Evolutionary conservation across 306 rosid genomes (phyloP).

Genomic region (Lagenaria siceraria): DNA sequence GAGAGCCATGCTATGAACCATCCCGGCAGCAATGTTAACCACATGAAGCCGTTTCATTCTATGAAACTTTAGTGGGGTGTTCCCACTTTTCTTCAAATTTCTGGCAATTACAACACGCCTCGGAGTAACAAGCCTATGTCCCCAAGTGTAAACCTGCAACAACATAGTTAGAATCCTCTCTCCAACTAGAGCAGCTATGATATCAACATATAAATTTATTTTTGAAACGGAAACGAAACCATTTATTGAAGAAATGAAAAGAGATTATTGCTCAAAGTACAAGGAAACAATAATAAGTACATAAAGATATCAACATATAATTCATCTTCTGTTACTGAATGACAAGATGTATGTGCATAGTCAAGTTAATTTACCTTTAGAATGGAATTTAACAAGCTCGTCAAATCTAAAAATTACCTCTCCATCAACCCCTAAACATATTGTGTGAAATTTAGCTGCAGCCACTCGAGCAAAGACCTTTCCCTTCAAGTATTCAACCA

Average conservation of each 20-base stretch:
- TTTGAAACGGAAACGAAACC: too few species aligned
- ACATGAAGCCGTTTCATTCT: constrained; percentile 66
- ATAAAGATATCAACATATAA: too few species aligned
- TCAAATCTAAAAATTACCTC: constrained; percentile 48
- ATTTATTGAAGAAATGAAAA: too few species aligned
- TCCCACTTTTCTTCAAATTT: constrained; percentile 82
- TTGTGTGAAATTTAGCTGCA: constrained; percentile 81
- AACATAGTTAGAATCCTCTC: not conserved
- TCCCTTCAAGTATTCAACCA: constrained; percentile 90
- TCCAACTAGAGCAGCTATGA: constrained; percentile 7
- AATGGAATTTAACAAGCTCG: not conserved
- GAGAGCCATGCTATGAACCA: constrained; percentile 72
- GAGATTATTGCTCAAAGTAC: too few species aligned
- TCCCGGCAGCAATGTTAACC: constrained; percentile 69
- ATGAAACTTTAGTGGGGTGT: constrained; percentile 67
- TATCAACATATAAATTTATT: too few species aligned
- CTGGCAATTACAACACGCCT: constrained; percentile 71
- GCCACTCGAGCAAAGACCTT: constrained; percentile 59
- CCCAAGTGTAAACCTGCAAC: constrained; percentile 92
- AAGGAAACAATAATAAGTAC: too few species aligned
- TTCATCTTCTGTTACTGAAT: not conserved
- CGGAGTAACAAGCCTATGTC: constrained; percentile 88
- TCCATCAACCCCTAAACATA: constrained; percentile 91
- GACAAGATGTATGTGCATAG: not conserved
- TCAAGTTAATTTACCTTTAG: not conserved